Evolutionary conservation across 2,329 filamentous ascomycete genomes (phyloP).

Genomic region (Xylaria sp.): DNA sequence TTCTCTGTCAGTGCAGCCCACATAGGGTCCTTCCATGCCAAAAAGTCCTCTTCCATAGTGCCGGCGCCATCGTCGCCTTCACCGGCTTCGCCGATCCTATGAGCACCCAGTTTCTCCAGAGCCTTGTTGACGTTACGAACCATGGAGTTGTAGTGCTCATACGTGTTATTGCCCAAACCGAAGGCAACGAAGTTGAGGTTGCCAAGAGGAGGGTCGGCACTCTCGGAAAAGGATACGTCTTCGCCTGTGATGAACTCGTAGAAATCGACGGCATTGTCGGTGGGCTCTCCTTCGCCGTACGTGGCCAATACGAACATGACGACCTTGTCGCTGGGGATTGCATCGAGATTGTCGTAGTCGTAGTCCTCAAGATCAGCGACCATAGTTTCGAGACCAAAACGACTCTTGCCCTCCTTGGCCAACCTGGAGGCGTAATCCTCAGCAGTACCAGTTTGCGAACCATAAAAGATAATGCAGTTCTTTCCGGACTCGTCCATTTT

Average conservation of each 20-base stretch:
- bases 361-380: constrained; percentile 97
- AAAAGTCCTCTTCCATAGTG: constrained; percentile 99
- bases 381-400: constrained; percentile 97
- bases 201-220: constrained; percentile 70
- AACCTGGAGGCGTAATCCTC: constrained; percentile 97
- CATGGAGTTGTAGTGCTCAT: constrained; percentile 99
- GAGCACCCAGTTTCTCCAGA: constrained; percentile 79
- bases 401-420: constrained; percentile 95
- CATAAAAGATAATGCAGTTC: constrained; percentile 98
- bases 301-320: constrained; percentile 96
- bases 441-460: constrained; percentile 96
- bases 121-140: constrained; percentile 87
- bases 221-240: constrained; percentile 78
- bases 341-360: constrained; percentile 92
- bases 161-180: constrained; percentile 97
- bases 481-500: constrained; percentile 95
- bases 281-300: constrained; percentile 97
- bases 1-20: constrained; percentile 82
- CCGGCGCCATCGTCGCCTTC: constrained; percentile 97
- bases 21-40: constrained; percentile 99
- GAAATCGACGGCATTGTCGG: constrained; percentile 98
- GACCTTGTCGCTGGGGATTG: constrained; percentile 85
- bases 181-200: constrained; percentile 94
- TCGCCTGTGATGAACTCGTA: constrained; percentile 93
- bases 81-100: constrained; percentile 82